phyloP scores from a whole-genome alignment of 1,284 basidiomycete genomes.

The Cryptococcus sp. region DNA sequence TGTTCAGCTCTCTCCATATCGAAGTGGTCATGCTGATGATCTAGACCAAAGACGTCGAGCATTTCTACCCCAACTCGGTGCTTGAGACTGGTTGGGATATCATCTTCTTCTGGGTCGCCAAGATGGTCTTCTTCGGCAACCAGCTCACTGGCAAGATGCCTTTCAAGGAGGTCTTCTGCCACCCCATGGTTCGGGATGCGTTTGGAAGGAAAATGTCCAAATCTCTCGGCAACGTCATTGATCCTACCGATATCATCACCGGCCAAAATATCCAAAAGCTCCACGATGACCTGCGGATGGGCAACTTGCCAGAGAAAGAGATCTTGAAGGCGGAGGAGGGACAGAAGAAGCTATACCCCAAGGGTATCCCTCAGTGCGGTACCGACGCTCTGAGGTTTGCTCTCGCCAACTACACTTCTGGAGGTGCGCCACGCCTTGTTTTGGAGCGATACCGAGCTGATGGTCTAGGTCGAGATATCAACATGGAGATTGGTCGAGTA shows the following conservation, averaged over 20 bases:
- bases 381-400: constrained; percentile 95
- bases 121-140: constrained; percentile 94
- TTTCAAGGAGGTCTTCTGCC: constrained; percentile 96
- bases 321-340: constrained; percentile 84
- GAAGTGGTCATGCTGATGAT: background rate
- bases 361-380: constrained; percentile 97
- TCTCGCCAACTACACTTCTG: constrained; percentile 83
- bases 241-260: constrained; percentile 93
- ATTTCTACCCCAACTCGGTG: constrained; percentile 82
- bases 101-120: constrained; percentile 98
- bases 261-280: constrained; percentile 78
- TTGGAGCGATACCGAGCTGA: constrained; percentile 1
- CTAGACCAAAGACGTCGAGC: constrained; percentile 64
- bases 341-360: constrained; percentile 99
- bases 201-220: constrained; percentile 99
- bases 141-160: constrained; percentile 86
- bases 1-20: constrained; percentile 12
- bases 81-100: constrained; percentile 99
- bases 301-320: constrained; percentile 93
- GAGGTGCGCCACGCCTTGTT: constrained; percentile 53
- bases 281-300: constrained; percentile 79
- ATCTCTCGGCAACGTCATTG: constrained; percentile 95
- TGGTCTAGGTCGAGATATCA: constrained; percentile 76
- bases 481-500: constrained; percentile 92
- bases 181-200: constrained; percentile 98